Conservation (phyloP, 768 basidiomycete species). For the Myochromella boudieri region DNA sequence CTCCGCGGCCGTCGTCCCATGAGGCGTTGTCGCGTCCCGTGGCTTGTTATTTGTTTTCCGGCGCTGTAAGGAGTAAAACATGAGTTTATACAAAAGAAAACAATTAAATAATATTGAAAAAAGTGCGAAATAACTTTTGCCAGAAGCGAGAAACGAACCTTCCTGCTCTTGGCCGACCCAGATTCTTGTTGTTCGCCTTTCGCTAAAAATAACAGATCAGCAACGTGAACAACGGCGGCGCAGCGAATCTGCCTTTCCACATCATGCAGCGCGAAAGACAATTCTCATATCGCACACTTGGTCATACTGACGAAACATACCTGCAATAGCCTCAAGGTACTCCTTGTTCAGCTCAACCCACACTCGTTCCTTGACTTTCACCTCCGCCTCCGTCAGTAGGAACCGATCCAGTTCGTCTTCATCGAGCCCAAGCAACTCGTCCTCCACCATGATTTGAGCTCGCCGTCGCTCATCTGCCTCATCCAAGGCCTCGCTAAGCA, state of each 20-base stretch:
- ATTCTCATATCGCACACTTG: constrained; percentile 1
- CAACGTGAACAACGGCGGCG: constrained; percentile 27
- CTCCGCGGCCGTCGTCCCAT: constrained; percentile 72
- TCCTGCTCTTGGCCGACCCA: constrained; percentile 53
- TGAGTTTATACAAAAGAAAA: constrained; percentile 13
- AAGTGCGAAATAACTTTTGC: constrained; percentile 29
- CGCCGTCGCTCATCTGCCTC: constrained; percentile 66
- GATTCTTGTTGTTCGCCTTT: constrained; percentile 60
- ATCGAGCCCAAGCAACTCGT: constrained; percentile 78
- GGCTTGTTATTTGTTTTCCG: constrained; percentile 66
- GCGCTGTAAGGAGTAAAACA: constrained; percentile 41
- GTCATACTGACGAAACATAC: constrained; percentile 41
- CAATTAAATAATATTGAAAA: constrained; percentile 17
- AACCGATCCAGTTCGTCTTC: constrained; percentile 88
- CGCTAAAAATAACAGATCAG: constrained; percentile 54
- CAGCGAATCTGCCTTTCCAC: constrained; percentile 2
- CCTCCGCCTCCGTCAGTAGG: constrained; percentile 76
- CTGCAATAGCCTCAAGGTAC: constrained; percentile 85
- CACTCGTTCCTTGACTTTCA: constrained; percentile 82
- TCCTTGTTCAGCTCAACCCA: constrained; percentile 95
- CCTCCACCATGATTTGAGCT: constrained; percentile 48
- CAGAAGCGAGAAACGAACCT: constrained; percentile 62
- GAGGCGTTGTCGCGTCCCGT: constrained; percentile 70
- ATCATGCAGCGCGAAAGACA: background rate
- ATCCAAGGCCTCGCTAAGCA: constrained; percentile 60